Base-by-base conservation (phyloP, 1,139 yeast genomes). In the Hemisphaericaspora lyxosophila region DNA sequence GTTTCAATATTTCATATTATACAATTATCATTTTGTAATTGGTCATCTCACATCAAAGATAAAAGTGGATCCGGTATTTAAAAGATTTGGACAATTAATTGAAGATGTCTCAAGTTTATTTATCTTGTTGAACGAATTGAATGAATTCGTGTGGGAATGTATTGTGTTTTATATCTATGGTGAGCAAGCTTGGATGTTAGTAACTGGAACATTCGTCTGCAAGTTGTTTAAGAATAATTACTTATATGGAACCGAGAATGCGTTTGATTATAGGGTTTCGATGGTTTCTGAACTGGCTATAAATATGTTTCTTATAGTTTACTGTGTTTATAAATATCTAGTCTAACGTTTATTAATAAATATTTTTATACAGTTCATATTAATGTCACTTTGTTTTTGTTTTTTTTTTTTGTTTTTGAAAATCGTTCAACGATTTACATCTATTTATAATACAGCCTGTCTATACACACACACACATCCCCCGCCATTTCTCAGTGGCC, bases 1-100 rank as follows among this genome's bases (percentile, higher is more conserved):
- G 13, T 58, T 58, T 40, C 49, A 49, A 35, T 46, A 44, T 36
- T 58, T 54, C 35, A 46, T 53, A 16, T 42, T 48, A 9, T 54
- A 49, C 34, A 54, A 56, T 41, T 57, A 47, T 40, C 61, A 56
- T 37, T 38, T 38, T 26, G 37, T 41, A 5, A 17, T 46, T 31
- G 40, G 32, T 12, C 40, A 34, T 4, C 28, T 41, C 3, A 29
- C 34, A 3, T 36, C 36, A 34, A 41, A 34, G 15, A 29, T 48
- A 14, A 26, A 33, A 17, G 30, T 48, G 24, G 53, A 49, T 37
- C 47, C 49, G 7, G 32, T 41, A 23, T 50, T 50, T 36, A 38
- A 34, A 17, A 39, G 34, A 16, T 48, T 40, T 36, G 50, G 51
- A 6, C 40, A 46, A 26, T 26, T 49, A 31, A 19, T 44, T 23